Conservation (phyloP, 75 land plant genomes). For the Chamaecyparis obtusa region DNA sequence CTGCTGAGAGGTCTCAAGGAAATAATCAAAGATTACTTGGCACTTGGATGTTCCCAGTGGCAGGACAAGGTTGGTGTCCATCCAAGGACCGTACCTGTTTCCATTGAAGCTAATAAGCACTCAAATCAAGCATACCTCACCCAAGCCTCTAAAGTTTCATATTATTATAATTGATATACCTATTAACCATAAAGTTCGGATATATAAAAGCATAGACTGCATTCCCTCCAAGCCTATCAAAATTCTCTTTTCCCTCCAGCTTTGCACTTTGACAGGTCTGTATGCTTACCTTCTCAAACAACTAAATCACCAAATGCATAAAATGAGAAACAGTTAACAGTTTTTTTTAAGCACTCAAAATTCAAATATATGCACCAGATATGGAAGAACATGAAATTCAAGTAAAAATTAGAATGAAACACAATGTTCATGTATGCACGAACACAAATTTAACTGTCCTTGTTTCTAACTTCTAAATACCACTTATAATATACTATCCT, state of each 20-base stretch:
- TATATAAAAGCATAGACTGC: slow-evolving; percentile 89
- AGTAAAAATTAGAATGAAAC: neutral
- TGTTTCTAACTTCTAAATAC: neutral
- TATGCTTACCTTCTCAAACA: slow-evolving; percentile 82
- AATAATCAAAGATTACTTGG: slow-evolving; percentile 83
- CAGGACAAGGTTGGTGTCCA: slow-evolving; percentile 93
- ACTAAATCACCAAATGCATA: slow-evolving; percentile 22
- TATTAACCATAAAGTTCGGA: slow-evolving; percentile 96
- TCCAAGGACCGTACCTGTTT: slow-evolving; percentile 95
- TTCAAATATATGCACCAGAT: neutral
- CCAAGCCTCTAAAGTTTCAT: neutral
- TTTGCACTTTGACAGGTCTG: slow-evolving; percentile 63
- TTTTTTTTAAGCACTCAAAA: neutral
- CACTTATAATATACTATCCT: neutral
- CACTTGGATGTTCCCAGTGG: slow-evolving; percentile 70
- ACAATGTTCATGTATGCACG: neutral
- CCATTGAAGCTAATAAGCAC: neutral
- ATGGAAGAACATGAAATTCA: neutral
- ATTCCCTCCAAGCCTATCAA: slow-evolving; percentile 63
- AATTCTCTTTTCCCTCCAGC: slow-evolving; percentile 25
- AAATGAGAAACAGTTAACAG: neutral
- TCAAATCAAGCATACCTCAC: neutral
- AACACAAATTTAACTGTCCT: neutral
- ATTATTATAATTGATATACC: slow-evolving; percentile 33
- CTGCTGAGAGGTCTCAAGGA: slow-evolving; percentile 61